Base-by-base conservation (phyloP, 1,139 yeast species). In the Chernovozyma sophiae-reginae region DNA sequence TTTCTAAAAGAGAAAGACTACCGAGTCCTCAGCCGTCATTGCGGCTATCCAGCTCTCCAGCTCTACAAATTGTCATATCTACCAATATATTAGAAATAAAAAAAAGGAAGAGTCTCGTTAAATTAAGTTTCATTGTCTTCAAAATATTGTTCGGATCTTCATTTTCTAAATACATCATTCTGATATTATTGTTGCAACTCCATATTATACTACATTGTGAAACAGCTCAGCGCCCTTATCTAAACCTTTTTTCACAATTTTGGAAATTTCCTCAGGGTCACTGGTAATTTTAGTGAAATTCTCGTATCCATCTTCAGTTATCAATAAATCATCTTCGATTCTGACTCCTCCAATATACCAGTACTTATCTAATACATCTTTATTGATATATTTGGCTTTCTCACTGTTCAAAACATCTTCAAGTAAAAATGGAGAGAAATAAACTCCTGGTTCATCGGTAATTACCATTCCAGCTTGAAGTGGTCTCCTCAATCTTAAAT, bases 361-460 rank as follows among this genome's bases (percentile, higher is more conserved):
- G 60, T 89, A 92, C 54, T 77, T 79, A 38, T 85, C 80, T 46
- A 92, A 68, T 2, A 82, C 79, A 0, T 75, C 78, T 46, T 61
- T 59, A 53, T 87, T 72, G 42, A 92, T 81, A 58, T 65, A 86
- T 52, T 79, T 78, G 30, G 68, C 53, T 50, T 78, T 77, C 3
- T 79, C 76, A 46, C 81, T 76, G 39, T 77, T 67, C 48, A 85
- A 62, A 3, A 77, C 75, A 26, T 82, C 79, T 40, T 84, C 79
- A 37, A 92, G 69, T 52, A 90, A 67, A 52, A 81, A 86, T 28
- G 90, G 86, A 36, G 92, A 85, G 62, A 92, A 92, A 59, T 92
- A 92, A 45, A 84, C 74, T 28, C 98, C 98, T 4, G 98, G 98
- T 58, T 92, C 98, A 48, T 90, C 87, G 1, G 98, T 92, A 4